Base-by-base conservation (phyloP, 805 yeast genomes). In the Starmerella potacharoeniae region DNA sequence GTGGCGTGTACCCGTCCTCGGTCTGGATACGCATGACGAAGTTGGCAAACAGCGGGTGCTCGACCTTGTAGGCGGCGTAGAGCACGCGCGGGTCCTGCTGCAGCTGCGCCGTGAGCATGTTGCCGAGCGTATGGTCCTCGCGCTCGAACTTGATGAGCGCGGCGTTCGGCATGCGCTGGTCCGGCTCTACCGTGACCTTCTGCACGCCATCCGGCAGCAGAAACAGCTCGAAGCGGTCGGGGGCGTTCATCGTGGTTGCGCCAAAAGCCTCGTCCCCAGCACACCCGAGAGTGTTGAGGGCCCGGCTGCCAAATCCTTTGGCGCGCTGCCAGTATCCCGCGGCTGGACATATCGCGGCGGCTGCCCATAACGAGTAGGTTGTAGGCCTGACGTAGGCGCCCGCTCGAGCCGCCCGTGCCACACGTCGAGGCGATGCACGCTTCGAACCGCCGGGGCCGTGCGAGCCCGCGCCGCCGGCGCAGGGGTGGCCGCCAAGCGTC, bases 191-290 rank as follows among this genome's bases (percentile, higher is more conserved):
- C 58, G 83, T 82, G 58, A 93, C 77, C 86, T 93, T 93, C 52
- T 91, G 85, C 53, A 87, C 95, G 53, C 98, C 97, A 70, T 93
- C 99, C n/a, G 97, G 97, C 64, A 93, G 77, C 64, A 93, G 80
- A 69, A 93, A 93, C 42, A 93, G 80, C 76, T 93, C 99, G 69
- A 91, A 93, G 77, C 98, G 84, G 74, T 93, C 98, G 71, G 99
- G 99, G 66, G 97, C 97, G 74, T 93, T 93, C 98, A 93, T 91
- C 55, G 17, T 17, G 29, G 33, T 30, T 33, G 43, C 37, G 35
- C 46, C 36, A 10, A 4, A n/a, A 31, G n/a, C 13, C 22, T 22
- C 22, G 22, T 22, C 22, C 22, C 22, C 22, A 22, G 22, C 22
- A 22, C 22, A 22, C 22, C 22, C 22, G 22, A 22, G 22, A 22